These are phyloP conservation scores for Aspergillus pseudotamarii DNA, from an alignment of 2,329 filamentous ascomycete genomes.

Conservation along the genomic window DNA sequence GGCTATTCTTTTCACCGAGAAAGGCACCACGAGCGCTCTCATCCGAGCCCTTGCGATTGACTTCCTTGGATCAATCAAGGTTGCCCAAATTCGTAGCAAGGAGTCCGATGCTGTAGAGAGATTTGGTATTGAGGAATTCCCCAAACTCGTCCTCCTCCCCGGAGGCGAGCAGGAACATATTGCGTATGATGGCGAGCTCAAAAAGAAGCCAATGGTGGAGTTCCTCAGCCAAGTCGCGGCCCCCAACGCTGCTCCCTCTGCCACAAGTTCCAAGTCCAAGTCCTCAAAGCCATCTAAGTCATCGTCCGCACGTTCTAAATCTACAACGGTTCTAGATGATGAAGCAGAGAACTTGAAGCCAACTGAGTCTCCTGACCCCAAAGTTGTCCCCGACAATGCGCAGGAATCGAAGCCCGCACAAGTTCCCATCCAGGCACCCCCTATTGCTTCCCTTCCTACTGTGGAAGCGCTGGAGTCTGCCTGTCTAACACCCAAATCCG, in stretches of 20 bases:
- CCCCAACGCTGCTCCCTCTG: constrained; percentile 77
- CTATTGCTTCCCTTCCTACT: constrained; percentile 68
- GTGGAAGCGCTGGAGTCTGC: constrained; percentile 66
- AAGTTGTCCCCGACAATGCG: constrained; percentile 43
- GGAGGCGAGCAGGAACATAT: constrained; percentile 69
- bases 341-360: constrained; percentile 41
- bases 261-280: constrained; percentile 36
- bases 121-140: constrained; percentile 78
- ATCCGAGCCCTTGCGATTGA: constrained; percentile 87
- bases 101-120: constrained; percentile 70
- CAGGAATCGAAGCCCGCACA: constrained; percentile 42
- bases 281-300: constrained; percentile 42
- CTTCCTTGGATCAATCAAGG: constrained; percentile 75
- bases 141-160: constrained; percentile 77
- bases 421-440: constrained; percentile 59
- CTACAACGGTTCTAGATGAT: constrained; percentile 47
- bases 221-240: constrained; percentile 79
- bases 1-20: constrained; percentile 90
- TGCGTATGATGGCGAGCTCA: constrained; percentile 79
- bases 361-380: constrained; percentile 58
- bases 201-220: constrained; percentile 76
- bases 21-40: constrained; percentile 81
- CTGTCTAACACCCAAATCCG: constrained; percentile 75
- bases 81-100: constrained; percentile 84
- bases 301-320: constrained; percentile 49